Evolutionary conservation across 768 basidiomycete species (phyloP), one percentile per base, ranked within the genome.

Genomic region (Heimioporus sp.): DNA sequence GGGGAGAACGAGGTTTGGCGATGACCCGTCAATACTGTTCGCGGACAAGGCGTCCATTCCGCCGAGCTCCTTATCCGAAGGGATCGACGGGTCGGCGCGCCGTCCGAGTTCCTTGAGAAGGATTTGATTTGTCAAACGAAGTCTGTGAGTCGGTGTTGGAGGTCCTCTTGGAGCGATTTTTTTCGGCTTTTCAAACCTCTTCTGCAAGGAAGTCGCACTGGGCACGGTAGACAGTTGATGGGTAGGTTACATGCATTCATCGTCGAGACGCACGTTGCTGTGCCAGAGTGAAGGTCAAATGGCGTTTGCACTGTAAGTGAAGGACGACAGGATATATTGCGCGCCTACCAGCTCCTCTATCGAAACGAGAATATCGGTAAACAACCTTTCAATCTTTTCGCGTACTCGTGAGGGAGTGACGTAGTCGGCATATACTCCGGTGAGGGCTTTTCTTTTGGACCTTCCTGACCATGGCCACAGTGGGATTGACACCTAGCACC

Each of bases 181-280:
- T 31, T 69, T 61, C 10, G 86, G 72, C 62, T 87, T 89, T 66
- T 89, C 84, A 2, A 77, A 71, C 44, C 46, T 92, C 85, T 28
- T 87, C 48, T 78, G 77, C 21, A 84, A 79, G 20, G 77, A 64
- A 12, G 69, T 83, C 73, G 5, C 90, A 85, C 67, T 96, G 92
- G 3, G 76, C 8, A 88, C 83, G 53, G 82, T 76, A 0, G 92
- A 75, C 80, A 78, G 59, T 85, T 83, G 10, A n/a, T n/a, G n/a
- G n/a, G n/a, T n/a, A n/a, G n/a, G n/a, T n/a, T n/a, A 95, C 74
- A 16, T 90, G 86, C 58, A 85, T 67, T 90, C 88, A 65, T 96
- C 94, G 68, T 98, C 96, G 4, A 76, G 97, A 95, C n/a, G n/a
- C n/a, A n/a, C n/a, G 86, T 71, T 98, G 96, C 67, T 96, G 90